phyloP scores from a whole-genome alignment of 768 basidiomycete genomes.

The Agaricus bisporus region DNA sequence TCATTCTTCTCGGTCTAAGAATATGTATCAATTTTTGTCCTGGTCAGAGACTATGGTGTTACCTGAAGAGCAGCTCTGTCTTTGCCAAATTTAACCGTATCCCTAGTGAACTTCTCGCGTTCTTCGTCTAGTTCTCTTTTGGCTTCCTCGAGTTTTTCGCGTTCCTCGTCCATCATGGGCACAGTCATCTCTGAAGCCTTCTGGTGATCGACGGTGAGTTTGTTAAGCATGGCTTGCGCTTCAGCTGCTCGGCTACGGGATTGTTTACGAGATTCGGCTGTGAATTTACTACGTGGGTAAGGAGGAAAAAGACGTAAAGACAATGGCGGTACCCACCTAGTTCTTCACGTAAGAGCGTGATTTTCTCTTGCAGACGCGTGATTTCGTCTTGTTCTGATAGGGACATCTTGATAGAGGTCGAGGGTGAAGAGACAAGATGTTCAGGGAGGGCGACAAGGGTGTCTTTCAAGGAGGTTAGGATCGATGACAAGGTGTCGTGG shows the following conservation, averaged over 20 bases:
- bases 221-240: constrained; percentile 50
- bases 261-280: constrained; percentile 45
- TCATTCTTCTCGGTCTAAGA: constrained; percentile 55
- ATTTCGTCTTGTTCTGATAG: constrained; percentile 34
- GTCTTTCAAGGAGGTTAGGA: constrained; percentile 37
- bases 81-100: constrained; percentile 53
- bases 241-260: constrained; percentile 34
- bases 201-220: constrained; percentile 41
- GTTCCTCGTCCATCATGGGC: constrained; percentile 50
- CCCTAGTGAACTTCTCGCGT: constrained; percentile 56
- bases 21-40: background rate
- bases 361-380: constrained; percentile 41
- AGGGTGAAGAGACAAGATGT: constrained; percentile 15
- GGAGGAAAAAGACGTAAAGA: background rate
- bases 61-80: constrained; percentile 69
- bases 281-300: constrained; percentile 9
- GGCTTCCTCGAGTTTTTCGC: constrained; percentile 44
- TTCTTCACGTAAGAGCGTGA: constrained; percentile 48
- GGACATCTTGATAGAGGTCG: constrained; percentile 10
- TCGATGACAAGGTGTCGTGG: constrained; percentile 37
- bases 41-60: constrained; percentile 6
- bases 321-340: constrained; percentile 38
- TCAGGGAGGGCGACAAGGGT: constrained; percentile 25
- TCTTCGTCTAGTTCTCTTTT: constrained; percentile 59
- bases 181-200: constrained; percentile 33